These are phyloP conservation scores for Acer yangbiense DNA, from an alignment of 345 rosid species.

Conservation along the genomic window DNA sequence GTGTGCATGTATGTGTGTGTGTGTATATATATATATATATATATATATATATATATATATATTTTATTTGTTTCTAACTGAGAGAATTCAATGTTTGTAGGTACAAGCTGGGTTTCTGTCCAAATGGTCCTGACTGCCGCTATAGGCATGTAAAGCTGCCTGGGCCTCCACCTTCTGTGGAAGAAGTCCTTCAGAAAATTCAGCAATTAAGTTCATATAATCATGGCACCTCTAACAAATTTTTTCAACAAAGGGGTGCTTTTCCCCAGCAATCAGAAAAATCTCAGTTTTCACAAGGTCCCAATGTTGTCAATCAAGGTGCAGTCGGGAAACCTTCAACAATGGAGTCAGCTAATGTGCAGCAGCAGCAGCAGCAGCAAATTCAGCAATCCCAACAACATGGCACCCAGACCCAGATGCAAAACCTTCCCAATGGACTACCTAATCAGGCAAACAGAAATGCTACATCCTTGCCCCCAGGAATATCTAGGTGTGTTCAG, in stretches of 20 bases:
- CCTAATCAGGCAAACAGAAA: constrained; percentile 70
- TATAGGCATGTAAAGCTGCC: constrained; percentile 93
- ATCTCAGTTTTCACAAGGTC: constrained; percentile 57
- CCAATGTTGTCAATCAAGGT: constrained; percentile 45
- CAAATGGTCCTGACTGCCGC: constrained; percentile 96
- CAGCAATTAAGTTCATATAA: constrained; percentile 77
- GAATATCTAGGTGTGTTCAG: constrained; percentile 99
- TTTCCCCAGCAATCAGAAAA: constrained; percentile 64
- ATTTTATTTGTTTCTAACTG: background rate
- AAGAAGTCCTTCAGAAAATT: constrained; percentile 94
- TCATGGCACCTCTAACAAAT: constrained; percentile 61
- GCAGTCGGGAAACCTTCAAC: constrained; percentile 41
- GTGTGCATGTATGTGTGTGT: background rate
- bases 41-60: background rate
- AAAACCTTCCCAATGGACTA: constrained; percentile 50
- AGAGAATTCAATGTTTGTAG: constrained; percentile 35
- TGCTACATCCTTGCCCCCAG: constrained; percentile 87
- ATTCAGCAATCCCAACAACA: constrained; percentile 73
- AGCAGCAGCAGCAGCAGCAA: constrained; percentile 58
- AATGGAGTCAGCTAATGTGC: constrained; percentile 47
- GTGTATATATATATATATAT: too few relatives aligned
- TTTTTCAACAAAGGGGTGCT: constrained; percentile 66
- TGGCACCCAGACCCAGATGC: constrained; percentile 63
- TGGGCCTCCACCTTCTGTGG: constrained; percentile 96
- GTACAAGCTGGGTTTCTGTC: constrained; percentile 99